Conservation (phyloP, 495 filamentous ascomycete species). For the Penicillium bialowiezense region DNA sequence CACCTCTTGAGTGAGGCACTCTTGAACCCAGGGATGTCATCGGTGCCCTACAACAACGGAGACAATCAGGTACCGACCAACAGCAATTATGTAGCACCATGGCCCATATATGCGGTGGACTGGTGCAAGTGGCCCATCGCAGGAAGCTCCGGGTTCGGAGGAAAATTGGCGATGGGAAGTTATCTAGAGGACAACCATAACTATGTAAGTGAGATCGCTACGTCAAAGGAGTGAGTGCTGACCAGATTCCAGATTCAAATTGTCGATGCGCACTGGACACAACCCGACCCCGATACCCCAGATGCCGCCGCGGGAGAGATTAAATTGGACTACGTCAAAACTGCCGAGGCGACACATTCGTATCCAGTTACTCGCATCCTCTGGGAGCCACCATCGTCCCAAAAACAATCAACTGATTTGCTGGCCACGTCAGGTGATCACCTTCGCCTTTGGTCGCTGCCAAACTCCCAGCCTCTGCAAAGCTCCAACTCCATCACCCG, state of each 20-base stretch:
- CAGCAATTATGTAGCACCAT: slow-evolving; percentile 91
- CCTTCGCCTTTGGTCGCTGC: slow-evolving; percentile 90
- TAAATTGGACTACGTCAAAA: slow-evolving; percentile 83
- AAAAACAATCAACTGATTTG: slow-evolving; percentile 94
- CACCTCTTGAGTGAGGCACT: slow-evolving; percentile 68
- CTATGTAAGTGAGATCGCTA: slow-evolving; percentile 60
- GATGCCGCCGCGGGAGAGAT: slow-evolving; percentile 67
- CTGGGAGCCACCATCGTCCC: slow-evolving; percentile 96
- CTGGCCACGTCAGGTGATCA: slow-evolving; percentile 97
- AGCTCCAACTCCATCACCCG: slow-evolving; percentile 73
- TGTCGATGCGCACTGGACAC: slow-evolving; percentile 76
- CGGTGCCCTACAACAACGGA: slow-evolving; percentile 33
- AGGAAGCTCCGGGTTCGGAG: slow-evolving; percentile 62
- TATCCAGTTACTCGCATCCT: slow-evolving; percentile 95
- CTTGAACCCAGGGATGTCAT: slow-evolving; percentile 30
- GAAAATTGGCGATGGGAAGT: slow-evolving; percentile 92
- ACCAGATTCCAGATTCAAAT: slow-evolving; percentile 80
- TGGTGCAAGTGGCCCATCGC: slow-evolving; percentile 99
- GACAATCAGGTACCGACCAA: slow-evolving; percentile 58
- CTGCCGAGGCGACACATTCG: slow-evolving; percentile 97
- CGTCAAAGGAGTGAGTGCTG: slow-evolving; percentile 6
- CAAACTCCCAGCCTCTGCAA: slow-evolving; percentile 47
- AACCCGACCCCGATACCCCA: slow-evolving; percentile 60
- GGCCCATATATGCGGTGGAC: slow-evolving; percentile 94
- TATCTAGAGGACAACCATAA: slow-evolving; percentile 98